Conservation (phyloP, 1,139 yeast genomes). For the Diutina mesorugosa region DNA sequence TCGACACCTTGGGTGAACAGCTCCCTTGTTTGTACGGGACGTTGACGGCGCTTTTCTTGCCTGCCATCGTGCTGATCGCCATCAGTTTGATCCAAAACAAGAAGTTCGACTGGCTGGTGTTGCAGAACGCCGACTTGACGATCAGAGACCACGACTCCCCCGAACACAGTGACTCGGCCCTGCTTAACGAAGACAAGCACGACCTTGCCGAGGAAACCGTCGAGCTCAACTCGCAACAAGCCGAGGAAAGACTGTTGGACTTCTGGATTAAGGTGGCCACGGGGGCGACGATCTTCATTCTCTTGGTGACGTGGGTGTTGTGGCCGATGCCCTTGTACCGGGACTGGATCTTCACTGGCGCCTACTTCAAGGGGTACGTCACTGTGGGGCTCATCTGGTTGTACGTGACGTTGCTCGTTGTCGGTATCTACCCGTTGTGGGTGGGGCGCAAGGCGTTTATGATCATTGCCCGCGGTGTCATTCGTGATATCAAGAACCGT, state of each 20-base stretch:
- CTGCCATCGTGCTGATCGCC: constrained; percentile 15
- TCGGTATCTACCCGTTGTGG: constrained; percentile 25
- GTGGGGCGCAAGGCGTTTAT: constrained; percentile 19
- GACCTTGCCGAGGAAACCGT: constrained; percentile 4
- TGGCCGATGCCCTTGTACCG: constrained; percentile 38
- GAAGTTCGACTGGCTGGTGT: constrained; percentile 19
- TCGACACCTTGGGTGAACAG: constrained; percentile 16
- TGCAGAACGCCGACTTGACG: constrained; percentile 12
- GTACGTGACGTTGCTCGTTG: constrained; percentile 16
- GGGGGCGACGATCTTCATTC: constrained; percentile 13
- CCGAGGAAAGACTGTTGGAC: constrained; percentile 8
- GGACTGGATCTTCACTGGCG: constrained; percentile 24
- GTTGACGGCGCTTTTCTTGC: constrained; percentile 18
- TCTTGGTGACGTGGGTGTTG: constrained; percentile 23
- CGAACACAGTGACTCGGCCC: not conserved
- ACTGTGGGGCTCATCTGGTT: constrained; percentile 27
- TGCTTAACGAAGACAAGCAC: not conserved
- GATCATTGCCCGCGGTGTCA: constrained; percentile 11
- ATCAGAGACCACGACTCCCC: constrained; percentile 7
- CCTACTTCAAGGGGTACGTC: constrained; percentile 29
- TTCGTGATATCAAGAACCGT: not conserved
- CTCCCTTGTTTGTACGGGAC: constrained; percentile 20
- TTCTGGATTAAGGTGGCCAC: constrained; percentile 17
- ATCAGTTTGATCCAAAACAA: constrained; percentile 15
- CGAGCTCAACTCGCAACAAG: constrained; percentile 4